Percentiles rank a stretch among this genome's conserved stretches.
phyloP scores from a whole-genome alignment of 768 basidiomycete genomes.

The Dacryopinax primogenitus region DNA sequence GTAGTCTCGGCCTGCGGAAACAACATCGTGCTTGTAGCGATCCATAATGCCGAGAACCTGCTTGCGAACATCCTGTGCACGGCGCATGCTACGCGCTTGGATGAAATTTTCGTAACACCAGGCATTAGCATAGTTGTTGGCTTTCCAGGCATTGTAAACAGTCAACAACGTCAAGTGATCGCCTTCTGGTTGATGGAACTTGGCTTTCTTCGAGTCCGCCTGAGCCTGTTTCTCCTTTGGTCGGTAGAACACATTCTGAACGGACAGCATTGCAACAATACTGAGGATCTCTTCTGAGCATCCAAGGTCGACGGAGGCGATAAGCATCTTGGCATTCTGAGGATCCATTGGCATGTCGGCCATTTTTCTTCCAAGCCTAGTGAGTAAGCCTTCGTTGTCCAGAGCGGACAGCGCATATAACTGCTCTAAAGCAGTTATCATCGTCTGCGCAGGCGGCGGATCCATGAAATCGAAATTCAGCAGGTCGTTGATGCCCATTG shows the following conservation, averaged over 20 bases:
- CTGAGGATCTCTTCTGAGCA: conserved; percentile 98
- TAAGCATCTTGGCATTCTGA: conserved; percentile 90
- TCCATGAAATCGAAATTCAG: conserved; percentile 99
- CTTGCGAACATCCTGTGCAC: conserved; percentile 95
- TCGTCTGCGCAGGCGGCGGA: conserved; percentile 89
- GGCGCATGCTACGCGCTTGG: conserved; percentile 90
- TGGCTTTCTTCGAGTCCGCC: conserved; percentile 98
- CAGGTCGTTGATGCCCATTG: conserved; percentile 97
- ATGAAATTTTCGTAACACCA: conserved; percentile 99
- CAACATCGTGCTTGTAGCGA: conserved; percentile 92
- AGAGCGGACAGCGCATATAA: conserved; percentile 90
- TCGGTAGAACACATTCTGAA: conserved; percentile 92
- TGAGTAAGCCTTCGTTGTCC: conserved; percentile 92
- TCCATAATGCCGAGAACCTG: conserved; percentile 99
- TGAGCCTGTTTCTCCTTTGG: conserved; percentile 99
- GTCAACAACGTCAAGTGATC: conserved; percentile 85
- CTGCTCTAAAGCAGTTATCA: conserved; percentile 90
- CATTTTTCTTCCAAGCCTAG: conserved; percentile 93
- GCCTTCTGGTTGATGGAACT: conserved; percentile 98
- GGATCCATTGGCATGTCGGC: conserved; percentile 99
- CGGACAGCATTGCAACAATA: conserved; percentile 93
- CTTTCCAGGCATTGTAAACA: conserved; percentile 98
- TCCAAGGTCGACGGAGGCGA: conserved; percentile 90
- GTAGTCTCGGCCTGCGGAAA: conserved; percentile 84
- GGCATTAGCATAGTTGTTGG: conserved; percentile 87